Conservation (phyloP, 2,329 filamentous ascomycete species). For the Fusarium gaditjirri region DNA sequence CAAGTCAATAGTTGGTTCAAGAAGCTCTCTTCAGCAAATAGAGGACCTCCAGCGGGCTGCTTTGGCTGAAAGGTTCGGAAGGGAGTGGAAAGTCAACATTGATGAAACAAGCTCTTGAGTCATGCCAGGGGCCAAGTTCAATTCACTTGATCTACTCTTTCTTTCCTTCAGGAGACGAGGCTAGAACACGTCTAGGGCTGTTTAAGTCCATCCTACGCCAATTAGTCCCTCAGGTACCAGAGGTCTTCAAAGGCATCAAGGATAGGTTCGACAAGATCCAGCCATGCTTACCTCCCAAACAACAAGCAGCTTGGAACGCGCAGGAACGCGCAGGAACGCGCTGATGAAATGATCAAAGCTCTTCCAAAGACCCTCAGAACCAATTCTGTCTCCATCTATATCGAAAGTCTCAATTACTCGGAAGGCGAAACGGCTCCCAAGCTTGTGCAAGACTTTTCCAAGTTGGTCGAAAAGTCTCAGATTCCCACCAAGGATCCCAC, state of each 20-base stretch:
- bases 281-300: neutral
- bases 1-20: neutral
- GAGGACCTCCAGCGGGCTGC: neutral
- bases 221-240: neutral
- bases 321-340: too few relatives aligned
- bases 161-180: neutral
- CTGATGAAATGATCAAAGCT: neutral
- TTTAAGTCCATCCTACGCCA: neutral
- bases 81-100: slow-evolving; percentile 5
- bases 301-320: neutral
- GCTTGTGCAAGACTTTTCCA: slow-evolving; percentile 2
- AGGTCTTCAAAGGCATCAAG: neutral
- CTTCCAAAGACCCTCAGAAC: neutral
- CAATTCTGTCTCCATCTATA: neutral
- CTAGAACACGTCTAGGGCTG: neutral
- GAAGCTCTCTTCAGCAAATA: neutral
- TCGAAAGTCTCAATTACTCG: neutral
- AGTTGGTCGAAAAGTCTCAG: neutral
- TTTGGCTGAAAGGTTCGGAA: neutral
- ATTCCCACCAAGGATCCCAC: neutral
- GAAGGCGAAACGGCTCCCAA: neutral
- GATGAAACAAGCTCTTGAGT: neutral
- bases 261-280: neutral
- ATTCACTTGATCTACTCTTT: neutral
- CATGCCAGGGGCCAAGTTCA: neutral